These are phyloP conservation scores for Solanum chilense DNA, from an alignment of 257 asterid species.

Conservation along the genomic window DNA sequence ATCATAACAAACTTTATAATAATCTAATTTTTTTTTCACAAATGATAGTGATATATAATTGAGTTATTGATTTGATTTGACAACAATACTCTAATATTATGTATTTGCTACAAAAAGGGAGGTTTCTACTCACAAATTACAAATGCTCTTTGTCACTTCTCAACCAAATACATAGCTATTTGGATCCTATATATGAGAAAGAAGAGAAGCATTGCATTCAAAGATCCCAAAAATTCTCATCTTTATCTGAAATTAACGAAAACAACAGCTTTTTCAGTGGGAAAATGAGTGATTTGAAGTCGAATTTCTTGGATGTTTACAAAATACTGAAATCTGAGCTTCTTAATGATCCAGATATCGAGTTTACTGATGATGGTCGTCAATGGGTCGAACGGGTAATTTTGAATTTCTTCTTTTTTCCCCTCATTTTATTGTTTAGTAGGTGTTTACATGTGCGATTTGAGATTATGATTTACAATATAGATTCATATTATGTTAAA, in stretches of 20 bases:
- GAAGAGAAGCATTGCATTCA: neutral
- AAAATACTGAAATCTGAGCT: conserved; percentile 65
- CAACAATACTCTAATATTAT: too few species aligned
- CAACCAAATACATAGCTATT: neutral
- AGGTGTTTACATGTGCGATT: neutral
- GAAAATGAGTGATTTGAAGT: conserved; percentile 29
- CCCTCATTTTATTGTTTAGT: neutral
- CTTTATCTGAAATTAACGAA: neutral
- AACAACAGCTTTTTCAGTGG: neutral
- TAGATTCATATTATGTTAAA: neutral
- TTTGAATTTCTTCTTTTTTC: neutral
- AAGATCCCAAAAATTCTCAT: neutral
- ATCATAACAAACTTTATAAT: neutral
- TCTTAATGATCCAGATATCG: conserved; percentile 67
- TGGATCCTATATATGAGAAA: neutral
- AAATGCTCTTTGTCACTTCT: neutral
- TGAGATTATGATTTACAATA: neutral
- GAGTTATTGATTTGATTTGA: neutral
- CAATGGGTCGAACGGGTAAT: conserved; percentile 71
- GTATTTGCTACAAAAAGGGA: neutral
- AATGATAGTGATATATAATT: neutral
- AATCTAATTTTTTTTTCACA: neutral
- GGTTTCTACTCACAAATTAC: neutral
- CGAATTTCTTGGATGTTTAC: conserved; percentile 49
- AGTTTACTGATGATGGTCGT: conserved; percentile 58